Evolutionary conservation across 768 basidiomycete genomes (phyloP), one percentile per base, ranked within the genome.

Genomic region (Calocera viscosa): DNA sequence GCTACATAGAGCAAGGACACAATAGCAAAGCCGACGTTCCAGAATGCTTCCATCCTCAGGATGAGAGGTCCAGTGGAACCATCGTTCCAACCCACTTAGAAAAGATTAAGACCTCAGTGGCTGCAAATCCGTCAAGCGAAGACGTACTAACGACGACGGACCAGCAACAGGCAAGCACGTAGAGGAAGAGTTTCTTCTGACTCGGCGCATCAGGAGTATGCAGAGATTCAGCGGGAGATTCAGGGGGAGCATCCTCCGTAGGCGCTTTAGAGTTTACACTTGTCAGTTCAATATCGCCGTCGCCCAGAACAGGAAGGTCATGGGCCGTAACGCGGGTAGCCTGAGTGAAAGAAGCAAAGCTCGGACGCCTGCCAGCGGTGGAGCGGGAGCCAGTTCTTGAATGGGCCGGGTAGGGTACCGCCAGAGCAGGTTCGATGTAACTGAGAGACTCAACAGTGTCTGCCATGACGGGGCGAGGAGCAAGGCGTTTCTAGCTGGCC

Each of bases 221-320:
- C 14, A 14, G 7, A 60, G 14, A 14, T 2, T 60, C 53, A 16
- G 53, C 24, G 14, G 53, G 53, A 28, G 24, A 8, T 26, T 60
- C 53, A 60, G 53, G 10, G 24, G 7, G 11, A 30, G 53, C 53
- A 60, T 60, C 19, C 24, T 60, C 53, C 14, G 30, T 60, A 28
- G 53, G 53, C 14, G 53, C 53, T 22, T 60, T 60, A 10, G 53
- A 60, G 53, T 60, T 60, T 5, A 60, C 53, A 32, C 53, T 60
- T 5, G 19, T 60, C 26, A 60, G 53, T 26, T 60, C 53, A 32
- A 60, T 60, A 19, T 60, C 53, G 30, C 26, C 24, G 30, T 32
- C 22, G 11, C 53, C 53, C 53, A 60, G 22, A 7, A 60, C 53
- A 32, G 53, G 53, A 12, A 60, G 30, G 10, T 60, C 53, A 60